Conservation (phyloP, 2,329 filamentous ascomycete genomes). For the Penicillium sp. region DNA sequence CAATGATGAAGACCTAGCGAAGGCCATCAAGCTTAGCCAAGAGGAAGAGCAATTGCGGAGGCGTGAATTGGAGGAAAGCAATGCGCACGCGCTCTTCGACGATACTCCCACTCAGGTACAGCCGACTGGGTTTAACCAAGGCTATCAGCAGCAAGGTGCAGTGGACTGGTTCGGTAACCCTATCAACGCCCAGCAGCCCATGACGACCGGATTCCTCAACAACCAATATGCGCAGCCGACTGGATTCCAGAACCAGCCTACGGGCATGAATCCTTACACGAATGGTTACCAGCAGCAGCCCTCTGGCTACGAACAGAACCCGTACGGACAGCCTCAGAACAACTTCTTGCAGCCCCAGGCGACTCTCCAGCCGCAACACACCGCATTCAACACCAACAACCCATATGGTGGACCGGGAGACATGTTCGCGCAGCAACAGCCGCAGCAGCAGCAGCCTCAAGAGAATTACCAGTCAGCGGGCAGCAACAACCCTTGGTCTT, state of each 20-base stretch:
- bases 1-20: conserved; percentile 87
- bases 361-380: conserved; percentile 62
- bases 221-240: conserved; percentile 77
- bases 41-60: conserved; percentile 86
- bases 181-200: conserved; percentile 74
- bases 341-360: conserved; percentile 56
- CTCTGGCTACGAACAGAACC: conserved; percentile 67
- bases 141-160: conserved; percentile 93
- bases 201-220: conserved; percentile 70
- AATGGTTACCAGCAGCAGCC: conserved; percentile 74
- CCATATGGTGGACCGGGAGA: conserved; percentile 57
- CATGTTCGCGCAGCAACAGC: conserved; percentile 47
- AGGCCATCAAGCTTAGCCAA: conserved; percentile 92
- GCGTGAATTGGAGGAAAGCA: conserved; percentile 83
- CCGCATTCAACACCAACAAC: conserved; percentile 60
- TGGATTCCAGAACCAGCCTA: conserved; percentile 65
- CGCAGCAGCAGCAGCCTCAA: conserved; percentile 53
- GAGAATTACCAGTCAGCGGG: conserved; percentile 72
- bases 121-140: conserved; percentile 90
- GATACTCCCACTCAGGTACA: conserved; percentile 74
- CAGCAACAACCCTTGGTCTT: conserved; percentile 93
- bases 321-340: conserved; percentile 45
- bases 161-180: conserved; percentile 98
- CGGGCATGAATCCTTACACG: conserved; percentile 70
- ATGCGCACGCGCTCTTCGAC: conserved; percentile 86